Percentiles rank a stretch among this genome's conserved stretches.
phyloP scores from a whole-genome alignment of 2,329 filamentous ascomycete genomes.

The Neodidymelliopsis sp. region DNA sequence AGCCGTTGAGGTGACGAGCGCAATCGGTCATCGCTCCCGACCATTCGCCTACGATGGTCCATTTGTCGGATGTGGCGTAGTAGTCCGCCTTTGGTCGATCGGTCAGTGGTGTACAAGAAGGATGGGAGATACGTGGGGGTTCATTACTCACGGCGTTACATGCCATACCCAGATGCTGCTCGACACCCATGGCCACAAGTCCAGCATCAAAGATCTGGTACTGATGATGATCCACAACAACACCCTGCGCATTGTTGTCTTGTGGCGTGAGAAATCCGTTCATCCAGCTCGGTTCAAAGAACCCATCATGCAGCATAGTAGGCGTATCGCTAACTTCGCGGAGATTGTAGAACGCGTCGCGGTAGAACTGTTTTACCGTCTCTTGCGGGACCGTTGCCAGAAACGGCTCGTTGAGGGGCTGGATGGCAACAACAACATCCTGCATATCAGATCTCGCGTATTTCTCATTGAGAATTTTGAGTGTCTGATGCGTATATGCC shows the following conservation, averaged over 20 bases:
- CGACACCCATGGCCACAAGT: conserved; percentile 57
- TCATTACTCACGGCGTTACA: conserved; percentile 61
- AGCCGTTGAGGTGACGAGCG: conserved; percentile 56
- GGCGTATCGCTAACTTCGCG: conserved; percentile 55
- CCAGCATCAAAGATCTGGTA: conserved; percentile 68
- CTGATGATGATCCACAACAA: conserved; percentile 72
- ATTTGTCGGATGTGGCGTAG: conserved; percentile 65
- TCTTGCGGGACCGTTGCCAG: conserved; percentile 56
- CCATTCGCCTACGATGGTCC: conserved; percentile 73
- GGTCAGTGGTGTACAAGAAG: neutral
- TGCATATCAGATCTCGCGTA: conserved; percentile 62
- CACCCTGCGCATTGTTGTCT: conserved; percentile 58
- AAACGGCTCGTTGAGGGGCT: conserved; percentile 65
- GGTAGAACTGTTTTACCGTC: conserved; percentile 62
- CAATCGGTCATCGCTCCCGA: conserved; percentile 70
- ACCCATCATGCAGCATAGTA: conserved; percentile 66
- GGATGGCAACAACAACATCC: conserved; percentile 66
- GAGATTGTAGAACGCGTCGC: conserved; percentile 60
- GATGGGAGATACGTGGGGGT: neutral
- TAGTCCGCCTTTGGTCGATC: conserved; percentile 28
- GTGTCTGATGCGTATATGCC: conserved; percentile 60
- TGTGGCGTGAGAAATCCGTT: conserved; percentile 65
- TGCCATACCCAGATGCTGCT: conserved; percentile 63
- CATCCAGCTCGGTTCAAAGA: conserved; percentile 61
- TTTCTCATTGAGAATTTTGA: conserved; percentile 64